Evolutionary conservation across 768 basidiomycete genomes (phyloP).

Genomic region (Kondoa malvinella): DNA sequence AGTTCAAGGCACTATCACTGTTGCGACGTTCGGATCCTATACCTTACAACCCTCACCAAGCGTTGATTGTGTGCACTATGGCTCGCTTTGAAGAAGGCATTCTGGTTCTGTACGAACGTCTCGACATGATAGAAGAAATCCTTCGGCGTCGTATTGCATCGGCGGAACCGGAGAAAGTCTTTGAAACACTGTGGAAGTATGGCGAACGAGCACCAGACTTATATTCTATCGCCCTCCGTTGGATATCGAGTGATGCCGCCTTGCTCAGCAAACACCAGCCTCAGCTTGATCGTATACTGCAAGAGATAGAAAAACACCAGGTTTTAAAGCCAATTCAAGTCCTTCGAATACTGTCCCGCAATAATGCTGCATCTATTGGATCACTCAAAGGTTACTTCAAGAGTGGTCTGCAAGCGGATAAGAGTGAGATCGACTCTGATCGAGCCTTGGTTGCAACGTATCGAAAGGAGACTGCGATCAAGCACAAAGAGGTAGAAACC

Average conservation of each 20-base stretch:
- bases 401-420: conserved; percentile 51
- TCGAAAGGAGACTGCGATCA: conserved; percentile 60
- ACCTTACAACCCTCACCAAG: conserved; percentile 78
- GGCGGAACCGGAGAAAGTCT: conserved; percentile 40
- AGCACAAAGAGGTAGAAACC: conserved; percentile 63
- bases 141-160: conserved; percentile 43
- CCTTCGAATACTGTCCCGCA: conserved; percentile 71
- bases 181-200: conserved; percentile 57
- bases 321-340: conserved; percentile 81
- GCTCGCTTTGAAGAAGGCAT: conserved; percentile 64
- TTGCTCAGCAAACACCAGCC: conserved; percentile 52
- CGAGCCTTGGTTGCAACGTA: conserved; percentile 73
- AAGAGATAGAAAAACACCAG: conserved; percentile 58
- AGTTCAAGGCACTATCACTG: conserved; percentile 55
- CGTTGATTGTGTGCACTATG: conserved; percentile 83
- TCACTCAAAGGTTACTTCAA: conserved; percentile 83
- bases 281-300: conserved; percentile 55
- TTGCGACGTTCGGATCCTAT: conserved; percentile 39
- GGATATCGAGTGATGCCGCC: conserved; percentile 65
- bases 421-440: conserved; percentile 66
- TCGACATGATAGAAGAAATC: conserved; percentile 93
- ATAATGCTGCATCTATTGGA: conserved; percentile 77
- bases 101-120: conserved; percentile 74
- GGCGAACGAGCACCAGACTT: conserved; percentile 52
- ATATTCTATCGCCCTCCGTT: conserved; percentile 73